Base-by-base conservation (phyloP, 352 stramenopile genomes). In the Phytopythium chamaehyphon region DNA sequence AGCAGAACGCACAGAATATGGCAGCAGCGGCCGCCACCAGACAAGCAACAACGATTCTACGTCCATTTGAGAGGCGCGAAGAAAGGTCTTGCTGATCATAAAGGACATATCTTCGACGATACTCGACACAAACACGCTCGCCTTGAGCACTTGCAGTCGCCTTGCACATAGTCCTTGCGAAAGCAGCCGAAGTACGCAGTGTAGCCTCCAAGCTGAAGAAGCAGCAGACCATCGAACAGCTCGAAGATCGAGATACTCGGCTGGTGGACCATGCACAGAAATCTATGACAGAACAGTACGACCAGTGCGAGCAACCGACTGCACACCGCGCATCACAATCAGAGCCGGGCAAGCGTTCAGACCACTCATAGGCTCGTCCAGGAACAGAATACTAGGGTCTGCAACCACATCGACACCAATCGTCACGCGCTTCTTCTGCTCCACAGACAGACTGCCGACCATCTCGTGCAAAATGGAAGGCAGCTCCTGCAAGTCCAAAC, bases 371-470 rank as follows among this genome's bases (percentile, higher is more conserved):
- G 93, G 90, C 50, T 98, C 95, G 46, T 98, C 93, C 23, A 98
- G 55, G 60, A 98, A 96, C 53, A 98, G 51, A 19, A 98, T 75
- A 52, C 90, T 92, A 23, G 94, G 94, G 59, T 98, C 97, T 5
- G 85, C 65, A 7, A 96, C 92, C 24, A 98, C 71, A 62, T 98
- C 90, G 8, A 96, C 78, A n/a, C 76, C 94, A 49, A 98, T 97
- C 10, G 90, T 93, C n/a, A 98, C 66, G 21, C 90, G 73, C 66
- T 98, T 98, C 64, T 91, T 87, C 58, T 98, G 86, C 52, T 97
- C 93, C n/a, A 96, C 85, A 8, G 76, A 94, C 12, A 64, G 18
- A 21, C 71, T 66, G 1, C 55, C 51, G 6, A 87, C 60, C 50
- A 94, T 64, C 31, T 82, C 75, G 3, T 38, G 43, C 1, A 61